These are phyloP conservation scores for Coemansia sp. DNA, from an alignment of 192 early-diverging fungal species.

Conservation along the genomic window DNA sequence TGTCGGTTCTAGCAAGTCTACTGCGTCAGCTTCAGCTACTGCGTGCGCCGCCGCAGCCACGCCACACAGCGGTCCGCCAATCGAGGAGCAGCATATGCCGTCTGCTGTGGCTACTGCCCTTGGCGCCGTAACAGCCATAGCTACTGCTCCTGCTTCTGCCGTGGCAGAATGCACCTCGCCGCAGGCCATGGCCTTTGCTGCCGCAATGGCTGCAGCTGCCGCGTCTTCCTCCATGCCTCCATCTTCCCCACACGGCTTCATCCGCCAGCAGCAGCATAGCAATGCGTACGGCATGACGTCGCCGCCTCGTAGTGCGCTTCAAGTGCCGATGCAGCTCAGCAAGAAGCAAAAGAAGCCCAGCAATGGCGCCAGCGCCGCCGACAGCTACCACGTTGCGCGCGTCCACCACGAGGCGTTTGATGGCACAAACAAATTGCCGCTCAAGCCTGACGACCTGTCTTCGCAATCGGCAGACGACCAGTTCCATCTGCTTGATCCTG, in stretches of 20 bases:
- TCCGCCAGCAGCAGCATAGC: conserved; percentile 10
- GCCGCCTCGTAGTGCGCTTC: conserved; percentile 6
- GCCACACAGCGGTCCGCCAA: conserved; percentile 6
- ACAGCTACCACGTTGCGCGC: conserved; percentile 36
- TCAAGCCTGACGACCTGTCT: conserved; percentile 47
- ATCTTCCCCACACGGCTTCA: not conserved
- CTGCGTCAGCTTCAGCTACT: conserved; percentile 4
- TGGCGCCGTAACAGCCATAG: not conserved
- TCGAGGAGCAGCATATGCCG: conserved; percentile 9
- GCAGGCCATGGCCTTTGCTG: conserved; percentile 11
- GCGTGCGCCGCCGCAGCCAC: conserved; percentile 7
- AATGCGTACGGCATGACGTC: conserved; percentile 10
- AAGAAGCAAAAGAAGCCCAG: conserved; percentile 36
- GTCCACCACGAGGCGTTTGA: conserved; percentile 55
- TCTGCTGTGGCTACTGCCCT: conserved; percentile 13
- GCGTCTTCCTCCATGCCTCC: conserved; percentile 10
- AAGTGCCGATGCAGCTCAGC: conserved; percentile 3
- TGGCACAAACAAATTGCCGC: conserved; percentile 52
- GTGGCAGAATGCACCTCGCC: conserved; percentile 13
- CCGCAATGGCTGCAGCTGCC: conserved; percentile 1
- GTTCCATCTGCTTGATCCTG: conserved; percentile 43
- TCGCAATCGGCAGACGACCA: conserved; percentile 37
- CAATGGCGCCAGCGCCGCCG: conserved; percentile 7
- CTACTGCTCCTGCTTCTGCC: conserved; percentile 17
- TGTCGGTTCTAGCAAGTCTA: conserved; percentile 8